Evolutionary conservation across 2,329 filamentous ascomycete species (phyloP).

Genomic region (Oidium heveae): DNA sequence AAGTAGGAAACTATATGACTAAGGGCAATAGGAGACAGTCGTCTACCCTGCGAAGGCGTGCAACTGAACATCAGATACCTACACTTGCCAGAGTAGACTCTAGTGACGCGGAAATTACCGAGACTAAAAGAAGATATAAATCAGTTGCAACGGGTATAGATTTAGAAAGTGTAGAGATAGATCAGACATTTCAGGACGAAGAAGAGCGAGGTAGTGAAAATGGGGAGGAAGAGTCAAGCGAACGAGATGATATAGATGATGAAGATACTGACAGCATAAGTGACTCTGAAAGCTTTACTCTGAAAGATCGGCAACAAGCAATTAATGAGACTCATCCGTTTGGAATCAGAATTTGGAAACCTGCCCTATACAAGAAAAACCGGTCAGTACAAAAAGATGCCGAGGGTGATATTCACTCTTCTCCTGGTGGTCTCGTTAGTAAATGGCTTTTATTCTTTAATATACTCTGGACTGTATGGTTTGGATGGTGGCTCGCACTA

Average conservation of each 20-base stretch:
- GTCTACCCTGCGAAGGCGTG: conserved; percentile 23
- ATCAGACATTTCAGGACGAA: conserved; percentile 4
- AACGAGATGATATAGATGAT: conserved; percentile 12
- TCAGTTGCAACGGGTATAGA: conserved; percentile 3
- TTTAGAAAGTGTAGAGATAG: neutral
- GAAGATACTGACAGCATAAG: conserved; percentile 45
- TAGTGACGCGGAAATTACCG: conserved; percentile 18
- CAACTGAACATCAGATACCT: conserved; percentile 20
- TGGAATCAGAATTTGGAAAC: conserved; percentile 97
- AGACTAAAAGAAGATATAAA: conserved; percentile 3
- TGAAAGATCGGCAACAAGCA: conserved; percentile 88
- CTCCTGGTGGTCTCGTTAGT: conserved; percentile 68
- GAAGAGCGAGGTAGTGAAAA: conserved; percentile 5
- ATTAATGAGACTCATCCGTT: conserved; percentile 99
- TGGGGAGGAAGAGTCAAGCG: conserved; percentile 16
- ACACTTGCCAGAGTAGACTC: conserved; percentile 23
- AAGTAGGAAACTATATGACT: conserved; percentile 44
- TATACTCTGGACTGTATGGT: conserved; percentile 65
- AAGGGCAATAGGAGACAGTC: conserved; percentile 21
- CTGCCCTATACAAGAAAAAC: conserved; percentile 90
- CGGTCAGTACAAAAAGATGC: conserved; percentile 90
- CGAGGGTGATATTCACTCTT: conserved; percentile 89
- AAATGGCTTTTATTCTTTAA: conserved; percentile 74
- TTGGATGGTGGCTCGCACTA: conserved; percentile 86
- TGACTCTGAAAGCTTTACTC: conserved; percentile 89